Conservation (phyloP, 495 filamentous ascomycete species). For the Penicillium cataractarum region DNA sequence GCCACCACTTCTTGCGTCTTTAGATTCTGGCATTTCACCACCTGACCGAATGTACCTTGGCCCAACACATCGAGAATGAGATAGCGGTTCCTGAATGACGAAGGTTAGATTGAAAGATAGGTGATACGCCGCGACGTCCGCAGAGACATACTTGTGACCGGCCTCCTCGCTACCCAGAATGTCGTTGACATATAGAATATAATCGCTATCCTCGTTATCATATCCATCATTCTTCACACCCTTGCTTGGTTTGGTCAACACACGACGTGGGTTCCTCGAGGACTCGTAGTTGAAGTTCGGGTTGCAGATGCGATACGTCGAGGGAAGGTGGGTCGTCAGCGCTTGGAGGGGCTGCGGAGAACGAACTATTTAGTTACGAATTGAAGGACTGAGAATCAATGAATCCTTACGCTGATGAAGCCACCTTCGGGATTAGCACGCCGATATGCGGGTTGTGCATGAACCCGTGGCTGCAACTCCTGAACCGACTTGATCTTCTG, state of each 20-base stretch:
- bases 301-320: conserved; percentile 98
- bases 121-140: background rate
- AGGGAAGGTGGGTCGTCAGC: conserved; percentile 87
- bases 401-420: conserved; percentile 87
- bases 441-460: conserved; percentile 84
- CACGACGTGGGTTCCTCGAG: conserved; percentile 93
- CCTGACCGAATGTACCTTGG: conserved; percentile 99
- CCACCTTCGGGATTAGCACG: conserved; percentile 96
- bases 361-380: conserved; percentile 19
- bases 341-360: conserved; percentile 84
- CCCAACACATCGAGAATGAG: conserved; percentile 97
- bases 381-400: background rate
- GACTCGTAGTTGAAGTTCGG: conserved; percentile 99
- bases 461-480: conserved; percentile 82
- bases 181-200: conserved; percentile 99
- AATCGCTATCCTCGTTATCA: conserved; percentile 99
- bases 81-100: conserved; percentile 79
- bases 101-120: background rate
- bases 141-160: conserved; percentile 78
- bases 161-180: conserved; percentile 98
- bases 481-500: conserved; percentile 69
- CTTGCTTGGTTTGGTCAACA: conserved; percentile 99
- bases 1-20: conserved; percentile 98
- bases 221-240: conserved; percentile 98
- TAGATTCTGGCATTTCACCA: conserved; percentile 98